Percentiles rank a stretch among this genome's conserved stretches.
Conservation (phyloP, 441 rosid species). For the Gossypium davidsonii region DNA sequence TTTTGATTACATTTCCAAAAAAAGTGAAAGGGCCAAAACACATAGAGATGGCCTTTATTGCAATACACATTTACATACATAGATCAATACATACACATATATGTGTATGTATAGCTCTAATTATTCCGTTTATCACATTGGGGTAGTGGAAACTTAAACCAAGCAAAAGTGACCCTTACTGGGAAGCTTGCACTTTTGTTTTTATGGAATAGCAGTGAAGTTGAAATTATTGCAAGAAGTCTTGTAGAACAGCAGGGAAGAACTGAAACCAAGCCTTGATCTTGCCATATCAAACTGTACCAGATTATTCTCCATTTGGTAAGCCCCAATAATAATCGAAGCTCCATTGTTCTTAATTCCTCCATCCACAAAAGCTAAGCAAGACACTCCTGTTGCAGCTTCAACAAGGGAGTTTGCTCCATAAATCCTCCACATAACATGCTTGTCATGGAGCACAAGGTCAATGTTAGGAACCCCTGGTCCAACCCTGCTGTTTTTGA, state of each 20-base stretch:
- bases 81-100: background rate
- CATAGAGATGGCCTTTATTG: background rate
- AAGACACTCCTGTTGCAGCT: background rate
- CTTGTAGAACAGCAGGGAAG: conserved; percentile 2
- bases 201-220: conserved; percentile 5
- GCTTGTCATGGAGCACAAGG: conserved; percentile 18
- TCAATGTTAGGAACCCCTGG: conserved; percentile 23
- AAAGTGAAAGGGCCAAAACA: background rate
- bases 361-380: conserved; percentile 21
- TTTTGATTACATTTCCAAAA: too few species aligned
- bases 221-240: conserved; percentile 16
- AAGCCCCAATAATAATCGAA: conserved; percentile 11
- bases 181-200: background rate
- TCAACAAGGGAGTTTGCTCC: conserved; percentile 16
- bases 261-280: conserved; percentile 12
- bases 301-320: conserved; percentile 17
- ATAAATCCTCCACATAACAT: background rate
- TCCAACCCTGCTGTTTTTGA: conserved; percentile 4
- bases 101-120: background rate
- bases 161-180: background rate
- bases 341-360: background rate
- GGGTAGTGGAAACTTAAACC: background rate
- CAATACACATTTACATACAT: background rate
- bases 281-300: conserved; percentile 15
- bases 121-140: background rate